phyloP scores from a whole-genome alignment of 306 rosid species.

The Vigna hirtella region DNA sequence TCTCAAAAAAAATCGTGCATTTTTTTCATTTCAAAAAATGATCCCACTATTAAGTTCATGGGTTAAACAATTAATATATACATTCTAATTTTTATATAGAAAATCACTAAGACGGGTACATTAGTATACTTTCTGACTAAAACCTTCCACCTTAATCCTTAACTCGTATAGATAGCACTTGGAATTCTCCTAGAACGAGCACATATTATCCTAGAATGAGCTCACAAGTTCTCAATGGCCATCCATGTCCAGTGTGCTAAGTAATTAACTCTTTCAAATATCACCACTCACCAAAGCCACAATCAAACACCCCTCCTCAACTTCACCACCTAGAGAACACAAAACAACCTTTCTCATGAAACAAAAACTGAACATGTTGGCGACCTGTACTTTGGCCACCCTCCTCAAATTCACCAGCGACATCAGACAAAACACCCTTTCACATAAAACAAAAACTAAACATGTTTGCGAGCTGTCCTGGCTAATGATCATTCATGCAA shows the following conservation, averaged over 20 bases:
- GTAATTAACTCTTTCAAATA: background rate
- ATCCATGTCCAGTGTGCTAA: background rate
- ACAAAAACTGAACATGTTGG: background rate
- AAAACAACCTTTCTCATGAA: background rate
- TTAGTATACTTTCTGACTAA: background rate
- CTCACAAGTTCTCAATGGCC: background rate
- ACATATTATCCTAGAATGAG: background rate
- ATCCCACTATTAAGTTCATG: background rate
- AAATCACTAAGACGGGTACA: background rate
- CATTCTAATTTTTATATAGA: background rate
- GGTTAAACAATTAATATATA: background rate
- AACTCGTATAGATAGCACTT: background rate
- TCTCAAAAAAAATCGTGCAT: background rate
- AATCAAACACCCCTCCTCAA: background rate
- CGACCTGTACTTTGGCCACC: background rate
- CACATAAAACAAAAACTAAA: conserved; percentile 15
- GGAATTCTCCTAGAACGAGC: background rate
- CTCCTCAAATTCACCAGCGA: background rate
- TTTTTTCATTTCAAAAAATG: background rate
- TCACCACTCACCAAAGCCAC: background rate
- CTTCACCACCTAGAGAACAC: background rate
- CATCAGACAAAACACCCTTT: background rate
- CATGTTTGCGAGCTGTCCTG: background rate
- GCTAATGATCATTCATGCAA: background rate
- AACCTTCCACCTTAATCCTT: background rate